Base-by-base conservation (phyloP, 495 filamentous ascomycete species). In the Tuber brumale region DNA sequence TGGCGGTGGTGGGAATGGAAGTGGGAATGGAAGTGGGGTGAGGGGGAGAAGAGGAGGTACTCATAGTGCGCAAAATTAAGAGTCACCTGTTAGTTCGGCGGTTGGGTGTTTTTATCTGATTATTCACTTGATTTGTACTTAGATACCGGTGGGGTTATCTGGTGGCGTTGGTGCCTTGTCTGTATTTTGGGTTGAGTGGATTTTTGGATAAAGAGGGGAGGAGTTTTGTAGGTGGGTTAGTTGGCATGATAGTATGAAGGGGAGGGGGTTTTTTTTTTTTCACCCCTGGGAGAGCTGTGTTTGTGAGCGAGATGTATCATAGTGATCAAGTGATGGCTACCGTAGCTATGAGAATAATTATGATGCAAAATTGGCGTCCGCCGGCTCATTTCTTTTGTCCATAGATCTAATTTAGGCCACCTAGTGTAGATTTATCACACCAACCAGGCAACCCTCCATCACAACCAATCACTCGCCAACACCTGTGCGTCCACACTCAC, bases 1-100 rank as follows among this genome's bases (percentile, higher is more conserved):
- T 3, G 82, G 85, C 72, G 70, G 83, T 42, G 79, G 84, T 16
- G 46, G 75, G 61, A 73, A 78, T n/a, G 71, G 71, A 2, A 44
- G 84, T 16, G 46, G 75, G 61, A 73, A 78, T n/a, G 72, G 71
- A 2, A 44, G 39, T 41, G 78, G 76, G 10, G 44, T 57, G 45
- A 71, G 78, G 61, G 75, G 43, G 43, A n/a, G 23, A 23, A n/a
- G 48, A 4, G 27, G 43, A 72, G 27, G 74, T 72, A 61, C 45
- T 27, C 31, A 35, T 31, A 72, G 71, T 31, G 71, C 27, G 46
- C 41, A 57, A 57, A 27, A 43, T 66, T 71, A 41, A 41, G 39
- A 19, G 41, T 23, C 77, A 48, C 42, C 27, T 23, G n/a, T 39
- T n/a, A 41, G 43, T 41, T 71, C 44, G 31, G 44, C 23, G 16